Conservation (phyloP, 768 basidiomycete species). For the Mycena latifolia region DNA sequence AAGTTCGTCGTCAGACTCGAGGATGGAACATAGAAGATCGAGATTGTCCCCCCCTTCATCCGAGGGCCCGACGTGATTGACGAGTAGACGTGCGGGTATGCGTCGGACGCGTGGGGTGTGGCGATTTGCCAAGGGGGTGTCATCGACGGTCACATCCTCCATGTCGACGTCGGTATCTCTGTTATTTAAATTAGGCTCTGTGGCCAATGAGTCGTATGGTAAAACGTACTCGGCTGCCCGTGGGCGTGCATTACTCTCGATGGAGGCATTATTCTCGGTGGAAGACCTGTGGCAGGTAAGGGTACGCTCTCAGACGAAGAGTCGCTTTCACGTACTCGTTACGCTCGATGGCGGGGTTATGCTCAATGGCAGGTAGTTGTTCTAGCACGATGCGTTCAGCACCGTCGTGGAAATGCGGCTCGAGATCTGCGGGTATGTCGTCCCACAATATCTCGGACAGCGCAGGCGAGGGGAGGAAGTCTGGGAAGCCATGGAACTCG, state of each 20-base stretch:
- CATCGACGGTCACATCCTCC: conserved; percentile 8
- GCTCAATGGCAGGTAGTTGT: conserved; percentile 10
- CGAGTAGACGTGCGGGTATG: neutral
- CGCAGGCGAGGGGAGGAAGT: conserved; percentile 24
- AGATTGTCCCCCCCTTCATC: neutral
- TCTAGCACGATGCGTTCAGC: conserved; percentile 9
- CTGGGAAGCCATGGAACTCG: too few species aligned
- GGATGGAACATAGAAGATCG: conserved; percentile 10
- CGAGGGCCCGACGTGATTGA: neutral
- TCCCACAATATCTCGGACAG: conserved; percentile 33
- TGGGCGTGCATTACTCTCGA: conserved; percentile 14
- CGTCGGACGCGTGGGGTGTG: too few species aligned
- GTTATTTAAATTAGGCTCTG: too few species aligned
- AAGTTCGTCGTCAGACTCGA: conserved; percentile 7
- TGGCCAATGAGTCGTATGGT: too few species aligned
- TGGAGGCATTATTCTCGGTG: conserved; percentile 3
- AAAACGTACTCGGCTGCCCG: neutral
- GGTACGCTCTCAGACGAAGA: neutral
- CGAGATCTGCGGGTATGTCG: conserved; percentile 20
- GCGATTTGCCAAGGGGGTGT: neutral
- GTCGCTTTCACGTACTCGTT: too few species aligned
- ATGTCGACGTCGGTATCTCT: conserved; percentile 15
- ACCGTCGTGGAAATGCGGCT: conserved; percentile 10
- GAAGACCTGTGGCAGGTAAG: conserved; percentile 26
- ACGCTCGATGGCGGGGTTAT: conserved; percentile 24